Evolutionary conservation across 306 rosid genomes (phyloP).

Genomic region (Hippophae rhamnoides): DNA sequence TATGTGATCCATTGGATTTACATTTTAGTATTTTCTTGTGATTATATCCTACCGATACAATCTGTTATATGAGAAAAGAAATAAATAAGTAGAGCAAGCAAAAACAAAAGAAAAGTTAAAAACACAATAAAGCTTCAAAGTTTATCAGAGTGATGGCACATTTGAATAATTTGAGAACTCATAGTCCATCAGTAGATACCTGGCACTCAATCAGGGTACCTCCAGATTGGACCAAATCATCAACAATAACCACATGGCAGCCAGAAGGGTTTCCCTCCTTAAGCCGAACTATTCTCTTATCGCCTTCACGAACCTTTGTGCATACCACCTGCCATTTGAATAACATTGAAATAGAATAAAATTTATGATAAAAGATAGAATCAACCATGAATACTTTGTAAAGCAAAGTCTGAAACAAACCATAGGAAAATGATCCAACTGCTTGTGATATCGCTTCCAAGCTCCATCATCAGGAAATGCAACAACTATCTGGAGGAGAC

Average conservation of each 20-base stretch:
- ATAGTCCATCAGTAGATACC: constrained; percentile 28
- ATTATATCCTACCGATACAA: too few relatives aligned
- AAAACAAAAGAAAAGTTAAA: too few relatives aligned
- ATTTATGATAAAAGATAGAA: constrained; percentile 2
- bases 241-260: constrained; percentile 83
- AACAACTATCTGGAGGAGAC: constrained; percentile 57
- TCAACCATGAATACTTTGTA: constrained; percentile 1
- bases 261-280: constrained; percentile 90
- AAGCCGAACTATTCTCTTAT: constrained; percentile 84
- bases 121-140: neutral
- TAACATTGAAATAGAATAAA: constrained; percentile 7
- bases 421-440: constrained; percentile 59
- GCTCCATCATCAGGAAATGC: constrained; percentile 99
- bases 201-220: constrained; percentile 92
- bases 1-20: too few relatives aligned
- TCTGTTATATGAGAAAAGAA: too few relatives aligned
- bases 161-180: neutral
- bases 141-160: neutral
- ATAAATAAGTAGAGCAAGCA: too few relatives aligned
- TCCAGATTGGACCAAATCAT: constrained; percentile 97
- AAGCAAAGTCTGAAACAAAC: constrained; percentile 29
- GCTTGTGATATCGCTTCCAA: constrained; percentile 97
- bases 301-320: constrained; percentile 88
- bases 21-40: too few relatives aligned
- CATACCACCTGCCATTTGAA: constrained; percentile 70